A percentile compares a stretch with the other conserved stretches of the same genome.
Conservation (phyloP, 257 asterid genomes). For the Marsdenia floribunda region DNA sequence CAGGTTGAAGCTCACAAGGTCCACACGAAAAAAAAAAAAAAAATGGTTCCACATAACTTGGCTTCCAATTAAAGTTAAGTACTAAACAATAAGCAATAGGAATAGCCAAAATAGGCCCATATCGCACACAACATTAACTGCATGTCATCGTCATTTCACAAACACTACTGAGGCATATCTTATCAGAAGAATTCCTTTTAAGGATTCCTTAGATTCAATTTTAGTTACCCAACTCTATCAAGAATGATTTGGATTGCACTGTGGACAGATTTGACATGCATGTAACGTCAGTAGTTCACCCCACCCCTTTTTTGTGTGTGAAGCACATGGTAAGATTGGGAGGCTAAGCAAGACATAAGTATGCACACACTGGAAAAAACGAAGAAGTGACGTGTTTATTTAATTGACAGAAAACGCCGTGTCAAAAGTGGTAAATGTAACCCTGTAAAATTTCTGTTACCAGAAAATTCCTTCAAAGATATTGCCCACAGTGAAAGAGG, state of each 20-base stretch:
- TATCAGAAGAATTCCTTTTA: too few relatives aligned
- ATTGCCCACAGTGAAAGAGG: conserved; percentile 76
- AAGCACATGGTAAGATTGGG: background rate
- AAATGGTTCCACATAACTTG: background rate
- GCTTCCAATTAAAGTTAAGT: background rate
- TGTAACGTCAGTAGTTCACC: too few relatives aligned
- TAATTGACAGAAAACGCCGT: background rate
- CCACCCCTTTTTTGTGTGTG: background rate
- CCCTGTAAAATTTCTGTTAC: conserved; percentile 28
- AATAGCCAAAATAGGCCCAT: background rate
- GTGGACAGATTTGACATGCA: background rate
- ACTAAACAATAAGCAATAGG: background rate
- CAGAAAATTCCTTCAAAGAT: conserved; percentile 83
- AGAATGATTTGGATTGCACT: background rate
- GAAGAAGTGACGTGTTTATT: background rate
- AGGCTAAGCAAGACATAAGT: background rate
- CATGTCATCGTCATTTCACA: background rate
- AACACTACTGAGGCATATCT: background rate
- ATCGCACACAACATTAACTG: background rate
- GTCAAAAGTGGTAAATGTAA: background rate
- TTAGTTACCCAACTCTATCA: background rate
- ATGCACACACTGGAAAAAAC: background rate
- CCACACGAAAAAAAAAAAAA: background rate
- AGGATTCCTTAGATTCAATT: too few relatives aligned
- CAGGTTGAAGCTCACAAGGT: background rate